Conservation (phyloP, 257 asterid species). For the Plectranthus barbatus region DNA sequence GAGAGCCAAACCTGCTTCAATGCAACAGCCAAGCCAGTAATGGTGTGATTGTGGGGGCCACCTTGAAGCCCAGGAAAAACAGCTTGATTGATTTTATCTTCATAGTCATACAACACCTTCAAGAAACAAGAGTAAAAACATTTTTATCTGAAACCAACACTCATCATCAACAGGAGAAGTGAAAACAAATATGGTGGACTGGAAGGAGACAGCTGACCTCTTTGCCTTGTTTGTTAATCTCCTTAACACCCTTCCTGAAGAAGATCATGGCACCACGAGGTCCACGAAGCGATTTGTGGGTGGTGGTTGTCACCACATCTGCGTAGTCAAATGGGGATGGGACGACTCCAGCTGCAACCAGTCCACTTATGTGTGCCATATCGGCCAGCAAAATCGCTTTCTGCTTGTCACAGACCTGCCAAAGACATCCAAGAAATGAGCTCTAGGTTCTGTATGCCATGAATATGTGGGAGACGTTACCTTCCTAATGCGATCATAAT, state of each 20-base stretch:
- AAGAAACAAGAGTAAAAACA: background rate
- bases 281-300: constrained; percentile 96
- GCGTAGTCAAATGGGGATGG: constrained; percentile 85
- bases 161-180: background rate
- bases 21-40: constrained; percentile 91
- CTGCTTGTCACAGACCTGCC: constrained; percentile 67
- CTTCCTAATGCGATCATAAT: constrained; percentile 81
- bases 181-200: background rate
- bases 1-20: constrained; percentile 88
- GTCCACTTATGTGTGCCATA: constrained; percentile 62
- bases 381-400: constrained; percentile 51
- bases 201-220: constrained; percentile 37
- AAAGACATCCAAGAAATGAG: constrained; percentile 14
- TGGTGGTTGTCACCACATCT: constrained; percentile 93
- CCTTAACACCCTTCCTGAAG: constrained; percentile 88
- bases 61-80: constrained; percentile 99
- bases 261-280: constrained; percentile 99
- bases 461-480: constrained; percentile 21
- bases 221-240: constrained; percentile 87
- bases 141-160: background rate
- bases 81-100: constrained; percentile 92
- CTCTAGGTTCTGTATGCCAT: constrained; percentile 3
- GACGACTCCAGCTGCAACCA: constrained; percentile 54
- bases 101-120: constrained; percentile 85
- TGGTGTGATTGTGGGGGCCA: constrained; percentile 97